These are phyloP conservation scores for Citrullus amarus DNA, from an alignment of 306 rosid genomes.

Conservation along the genomic window DNA sequence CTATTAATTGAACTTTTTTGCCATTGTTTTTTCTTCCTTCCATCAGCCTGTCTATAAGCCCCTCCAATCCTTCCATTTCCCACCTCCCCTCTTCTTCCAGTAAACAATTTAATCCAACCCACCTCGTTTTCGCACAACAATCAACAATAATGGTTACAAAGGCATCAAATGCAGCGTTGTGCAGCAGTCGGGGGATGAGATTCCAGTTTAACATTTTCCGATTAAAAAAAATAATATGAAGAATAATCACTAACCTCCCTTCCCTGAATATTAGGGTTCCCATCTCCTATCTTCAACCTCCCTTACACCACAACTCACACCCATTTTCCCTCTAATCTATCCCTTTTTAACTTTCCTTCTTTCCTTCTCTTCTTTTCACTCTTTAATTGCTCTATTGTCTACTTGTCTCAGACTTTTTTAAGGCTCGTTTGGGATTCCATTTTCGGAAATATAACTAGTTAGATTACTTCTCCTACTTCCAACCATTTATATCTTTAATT, in stretches of 20 bases:
- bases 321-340: background rate
- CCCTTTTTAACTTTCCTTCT: background rate
- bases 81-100: background rate
- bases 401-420: background rate
- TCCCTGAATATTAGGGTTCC: background rate
- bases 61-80: constrained; percentile 84
- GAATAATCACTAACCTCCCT: background rate
- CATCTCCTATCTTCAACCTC: background rate
- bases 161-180: too few relatives aligned
- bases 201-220: background rate
- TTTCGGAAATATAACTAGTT: background rate
- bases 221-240: background rate
- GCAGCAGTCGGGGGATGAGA: background rate
- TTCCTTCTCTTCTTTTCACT: background rate
- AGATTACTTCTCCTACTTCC: too few relatives aligned
- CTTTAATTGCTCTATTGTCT: background rate
- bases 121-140: background rate
- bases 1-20: constrained; percentile 48
- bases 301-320: background rate
- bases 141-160: too few relatives aligned
- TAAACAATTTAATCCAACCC: background rate
- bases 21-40: constrained; percentile 60
- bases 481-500: too few relatives aligned
- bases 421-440: too few relatives aligned
- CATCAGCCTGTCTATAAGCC: constrained; percentile 57